Conservation (phyloP, 2,329 filamentous ascomycete species). For the Colletotrichum lentis region DNA sequence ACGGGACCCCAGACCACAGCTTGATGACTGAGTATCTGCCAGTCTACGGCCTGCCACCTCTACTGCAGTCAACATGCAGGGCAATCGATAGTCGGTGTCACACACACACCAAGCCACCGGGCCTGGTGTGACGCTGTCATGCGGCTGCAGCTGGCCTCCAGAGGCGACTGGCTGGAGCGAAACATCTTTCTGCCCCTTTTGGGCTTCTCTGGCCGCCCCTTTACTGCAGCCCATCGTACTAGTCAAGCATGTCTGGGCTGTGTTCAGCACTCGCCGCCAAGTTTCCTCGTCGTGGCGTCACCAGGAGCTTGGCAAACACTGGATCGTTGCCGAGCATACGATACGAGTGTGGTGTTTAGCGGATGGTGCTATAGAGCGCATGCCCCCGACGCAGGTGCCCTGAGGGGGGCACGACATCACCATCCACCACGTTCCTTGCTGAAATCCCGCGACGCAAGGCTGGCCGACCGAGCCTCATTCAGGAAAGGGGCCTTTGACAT, state of each 20-base stretch:
- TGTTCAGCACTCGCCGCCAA: slow-evolving; percentile 12
- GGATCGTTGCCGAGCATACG: background rate
- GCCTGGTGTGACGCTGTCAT: slow-evolving; percentile 16
- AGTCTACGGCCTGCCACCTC: no score
- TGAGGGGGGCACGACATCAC: background rate
- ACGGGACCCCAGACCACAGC: slow-evolving; percentile 26
- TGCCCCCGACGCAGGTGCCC: background rate
- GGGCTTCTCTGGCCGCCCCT: background rate
- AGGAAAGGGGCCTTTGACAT: slow-evolving; percentile 3
- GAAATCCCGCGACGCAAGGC: background rate
- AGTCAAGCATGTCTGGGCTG: slow-evolving; percentile 16
- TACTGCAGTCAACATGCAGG: slow-evolving; percentile 19
- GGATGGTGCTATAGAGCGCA: background rate
- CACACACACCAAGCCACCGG: slow-evolving; percentile 13
- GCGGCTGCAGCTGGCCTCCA: slow-evolving; percentile 2
- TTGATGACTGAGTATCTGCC: slow-evolving; percentile 3
- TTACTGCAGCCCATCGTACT: slow-evolving; percentile 5
- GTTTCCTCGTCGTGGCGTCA: slow-evolving; percentile 9
- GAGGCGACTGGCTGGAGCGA: slow-evolving; percentile 12
- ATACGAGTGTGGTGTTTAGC: background rate
- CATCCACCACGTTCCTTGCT: background rate
- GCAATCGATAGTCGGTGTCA: slow-evolving; percentile 28
- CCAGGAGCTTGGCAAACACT: slow-evolving; percentile 12
- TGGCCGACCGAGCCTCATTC: slow-evolving; percentile 1
- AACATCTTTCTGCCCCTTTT: background rate